These are phyloP conservation scores for Diplodia mutila DNA, from an alignment of 2,329 filamentous ascomycete genomes.

Conservation along the genomic window DNA sequence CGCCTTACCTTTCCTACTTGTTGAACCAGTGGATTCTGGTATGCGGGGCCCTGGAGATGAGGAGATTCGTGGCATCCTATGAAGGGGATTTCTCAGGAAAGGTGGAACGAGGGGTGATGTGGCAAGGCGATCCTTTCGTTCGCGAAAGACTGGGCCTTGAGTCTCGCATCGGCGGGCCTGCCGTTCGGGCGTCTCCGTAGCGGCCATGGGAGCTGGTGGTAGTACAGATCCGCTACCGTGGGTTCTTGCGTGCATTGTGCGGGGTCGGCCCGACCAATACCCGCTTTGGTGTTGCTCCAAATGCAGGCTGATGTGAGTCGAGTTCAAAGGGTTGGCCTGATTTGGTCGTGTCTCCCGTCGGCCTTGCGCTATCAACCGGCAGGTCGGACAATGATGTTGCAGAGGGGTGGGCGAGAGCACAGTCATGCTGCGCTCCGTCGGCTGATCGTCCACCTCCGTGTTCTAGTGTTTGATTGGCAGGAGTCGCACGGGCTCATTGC, in stretches of 20 bases:
- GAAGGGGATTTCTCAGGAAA: not conserved
- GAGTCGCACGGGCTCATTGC: not conserved
- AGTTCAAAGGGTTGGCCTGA: not conserved
- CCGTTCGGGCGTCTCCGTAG: not conserved
- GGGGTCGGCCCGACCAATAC: constrained; percentile 16
- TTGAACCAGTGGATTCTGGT: not conserved
- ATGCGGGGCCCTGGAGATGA: constrained; percentile 6
- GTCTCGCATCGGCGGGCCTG: not conserved
- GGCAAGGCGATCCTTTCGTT: not conserved
- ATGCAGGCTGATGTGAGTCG: not conserved
- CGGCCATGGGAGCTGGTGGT: not conserved
- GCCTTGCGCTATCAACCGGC: not conserved
- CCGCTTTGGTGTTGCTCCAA: not conserved
- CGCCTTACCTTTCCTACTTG: too few relatives aligned
- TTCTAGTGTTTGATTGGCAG: not conserved
- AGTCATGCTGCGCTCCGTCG: not conserved
- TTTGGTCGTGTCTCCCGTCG: not conserved
- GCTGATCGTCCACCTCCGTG: not conserved
- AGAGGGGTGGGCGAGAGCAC: not conserved
- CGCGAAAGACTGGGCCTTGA: not conserved
- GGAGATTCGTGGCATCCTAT: not conserved
- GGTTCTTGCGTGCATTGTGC: constrained; percentile 7
- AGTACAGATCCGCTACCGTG: not conserved
- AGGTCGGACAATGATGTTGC: not conserved
- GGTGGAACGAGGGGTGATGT: not conserved